Conservation (phyloP, 108 stramenopile species). For the Nitzschia putrida region DNA sequence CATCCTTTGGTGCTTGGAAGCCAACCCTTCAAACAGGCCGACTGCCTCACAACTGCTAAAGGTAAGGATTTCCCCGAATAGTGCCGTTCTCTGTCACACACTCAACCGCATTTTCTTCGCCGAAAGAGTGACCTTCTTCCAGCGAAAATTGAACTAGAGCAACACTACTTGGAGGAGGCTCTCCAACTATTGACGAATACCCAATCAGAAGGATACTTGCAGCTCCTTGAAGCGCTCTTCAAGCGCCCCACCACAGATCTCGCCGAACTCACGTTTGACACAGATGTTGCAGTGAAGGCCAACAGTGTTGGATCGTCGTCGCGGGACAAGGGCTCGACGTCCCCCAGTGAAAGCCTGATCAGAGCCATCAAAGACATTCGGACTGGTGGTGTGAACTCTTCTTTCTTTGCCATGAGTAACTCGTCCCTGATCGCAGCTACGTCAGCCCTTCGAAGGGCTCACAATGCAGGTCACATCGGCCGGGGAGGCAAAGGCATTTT, state of each 20-base stretch:
- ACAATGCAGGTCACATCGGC: conserved; percentile 56
- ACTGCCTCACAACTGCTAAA: conserved; percentile 59
- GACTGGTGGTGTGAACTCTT: conserved; percentile 27
- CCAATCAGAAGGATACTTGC: conserved; percentile 65
- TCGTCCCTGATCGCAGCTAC: conserved; percentile 68
- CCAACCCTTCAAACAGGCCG: conserved; percentile 59
- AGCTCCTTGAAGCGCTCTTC: conserved; percentile 69
- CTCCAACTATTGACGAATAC: conserved; percentile 72
- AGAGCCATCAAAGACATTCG: conserved; percentile 41
- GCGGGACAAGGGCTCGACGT: conserved; percentile 7
- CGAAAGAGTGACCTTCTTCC: conserved; percentile 62
- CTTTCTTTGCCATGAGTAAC: conserved; percentile 65
- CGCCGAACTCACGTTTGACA: conserved; percentile 71
- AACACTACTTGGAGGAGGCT: conserved; percentile 76
- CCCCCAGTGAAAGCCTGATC: conserved; percentile 37
- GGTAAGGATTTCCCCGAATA: conserved; percentile 1
- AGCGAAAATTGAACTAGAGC: conserved; percentile 74
- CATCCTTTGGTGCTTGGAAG: conserved; percentile 78
- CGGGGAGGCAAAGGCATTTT: conserved; percentile 66
- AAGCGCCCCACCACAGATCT: conserved; percentile 51
- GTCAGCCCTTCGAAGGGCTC: conserved; percentile 57
- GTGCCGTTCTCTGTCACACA: neutral
- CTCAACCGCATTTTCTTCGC: neutral
- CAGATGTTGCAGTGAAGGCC: conserved; percentile 67
- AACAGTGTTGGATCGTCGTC: conserved; percentile 31